These are phyloP conservation scores for Ephemerocybe angulata DNA, from an alignment of 768 basidiomycete species.

Conservation along the genomic window DNA sequence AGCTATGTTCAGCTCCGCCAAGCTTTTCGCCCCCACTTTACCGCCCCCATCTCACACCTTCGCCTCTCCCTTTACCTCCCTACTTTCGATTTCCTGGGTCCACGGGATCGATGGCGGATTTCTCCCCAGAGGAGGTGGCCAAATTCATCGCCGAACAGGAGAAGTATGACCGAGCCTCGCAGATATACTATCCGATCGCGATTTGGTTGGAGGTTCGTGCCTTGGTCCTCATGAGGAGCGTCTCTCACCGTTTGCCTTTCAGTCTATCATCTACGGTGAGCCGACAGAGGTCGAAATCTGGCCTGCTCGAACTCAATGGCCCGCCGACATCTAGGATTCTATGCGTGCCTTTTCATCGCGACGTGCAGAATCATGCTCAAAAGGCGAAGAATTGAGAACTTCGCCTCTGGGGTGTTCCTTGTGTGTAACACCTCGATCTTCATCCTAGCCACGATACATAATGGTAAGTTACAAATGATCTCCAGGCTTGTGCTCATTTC, in stretches of 20 bases:
- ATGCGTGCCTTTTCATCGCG: constrained; percentile 18
- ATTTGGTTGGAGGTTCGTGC: not conserved
- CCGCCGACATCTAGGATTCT: constrained; percentile 13
- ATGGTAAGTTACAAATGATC: not conserved
- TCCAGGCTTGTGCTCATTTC: not conserved
- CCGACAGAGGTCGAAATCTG: no score
- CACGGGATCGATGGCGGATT: not conserved
- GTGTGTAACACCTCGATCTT: not conserved
- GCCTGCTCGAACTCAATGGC: not conserved
- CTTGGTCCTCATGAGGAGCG: not conserved
- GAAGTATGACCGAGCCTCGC: constrained; percentile 29
- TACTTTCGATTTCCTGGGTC: constrained; percentile 11
- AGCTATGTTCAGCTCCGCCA: no score
- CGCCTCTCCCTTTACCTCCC: no score
- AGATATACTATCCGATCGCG: constrained; percentile 48
- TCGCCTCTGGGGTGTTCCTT: constrained; percentile 13
- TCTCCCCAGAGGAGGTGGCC: constrained; percentile 1
- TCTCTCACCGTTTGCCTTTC: not conserved
- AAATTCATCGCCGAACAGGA: constrained; percentile 47
- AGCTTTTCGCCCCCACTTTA: no score
- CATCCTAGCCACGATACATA: not conserved
- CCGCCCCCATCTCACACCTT: no score
- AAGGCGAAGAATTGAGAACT: constrained; percentile 5
- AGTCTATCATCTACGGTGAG: not conserved
- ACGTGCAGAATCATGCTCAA: constrained; percentile 16